Conservation (phyloP, 306 rosid genomes). For the Glycine soja region DNA sequence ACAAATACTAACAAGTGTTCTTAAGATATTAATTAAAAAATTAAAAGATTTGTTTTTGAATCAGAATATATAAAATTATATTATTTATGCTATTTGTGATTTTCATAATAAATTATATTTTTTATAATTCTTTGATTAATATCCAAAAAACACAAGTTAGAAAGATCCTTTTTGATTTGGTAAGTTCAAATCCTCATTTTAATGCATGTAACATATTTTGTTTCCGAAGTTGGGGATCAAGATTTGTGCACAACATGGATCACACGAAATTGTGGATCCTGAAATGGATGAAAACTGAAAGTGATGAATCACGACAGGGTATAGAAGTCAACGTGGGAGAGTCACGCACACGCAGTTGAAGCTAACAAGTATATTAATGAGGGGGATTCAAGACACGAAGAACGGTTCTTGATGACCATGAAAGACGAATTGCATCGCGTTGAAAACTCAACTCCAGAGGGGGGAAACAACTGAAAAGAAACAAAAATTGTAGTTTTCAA, state of each 20-base stretch:
- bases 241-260: background rate
- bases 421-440: slow-evolving; percentile 45
- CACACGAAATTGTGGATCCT: slow-evolving; percentile 3
- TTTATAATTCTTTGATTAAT: no score
- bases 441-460: slow-evolving; percentile 33
- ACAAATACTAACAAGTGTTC: no score
- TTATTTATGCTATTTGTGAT: no score
- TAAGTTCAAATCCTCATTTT: no score
- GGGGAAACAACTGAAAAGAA: slow-evolving; percentile 1
- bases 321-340: slow-evolving; percentile 36
- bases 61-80: no score
- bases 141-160: no score
- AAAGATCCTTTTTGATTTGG: no score
- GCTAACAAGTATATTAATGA: background rate
- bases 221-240: no score
- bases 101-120: no score
- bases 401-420: background rate
- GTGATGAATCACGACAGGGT: slow-evolving; percentile 8
- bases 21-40: no score
- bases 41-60: no score
- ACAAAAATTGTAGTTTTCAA: background rate
- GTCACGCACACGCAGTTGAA: slow-evolving; percentile 13
- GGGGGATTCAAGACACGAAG: background rate
- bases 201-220: no score
- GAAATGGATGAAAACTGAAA: background rate